phyloP scores from a whole-genome alignment of 257 asterid genomes.

The Linaria vulgaris region DNA sequence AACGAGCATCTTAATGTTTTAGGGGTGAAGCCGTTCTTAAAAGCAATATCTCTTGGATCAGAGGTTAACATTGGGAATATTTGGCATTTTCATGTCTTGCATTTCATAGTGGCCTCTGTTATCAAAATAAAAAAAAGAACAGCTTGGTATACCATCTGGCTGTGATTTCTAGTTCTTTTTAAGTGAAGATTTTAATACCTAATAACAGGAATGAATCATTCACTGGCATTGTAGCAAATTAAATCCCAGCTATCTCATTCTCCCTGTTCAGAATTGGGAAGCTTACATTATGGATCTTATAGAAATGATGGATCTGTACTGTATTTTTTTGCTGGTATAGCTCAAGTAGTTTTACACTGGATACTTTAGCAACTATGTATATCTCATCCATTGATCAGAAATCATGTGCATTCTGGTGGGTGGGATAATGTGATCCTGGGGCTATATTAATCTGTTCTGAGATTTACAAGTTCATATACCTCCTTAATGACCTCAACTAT shows the following conservation, averaged over 20 bases:
- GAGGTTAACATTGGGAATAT: too few species aligned
- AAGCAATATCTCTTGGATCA: not conserved
- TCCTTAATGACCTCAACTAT: constrained; percentile 22
- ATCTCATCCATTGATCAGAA: not conserved
- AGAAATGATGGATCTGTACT: constrained; percentile 18
- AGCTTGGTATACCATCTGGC: constrained; percentile 16
- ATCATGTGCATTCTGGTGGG: constrained; percentile 16
- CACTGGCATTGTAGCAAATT: not conserved
- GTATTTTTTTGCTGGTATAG: not conserved
- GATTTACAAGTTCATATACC: constrained; percentile 7
- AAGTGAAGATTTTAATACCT: too few species aligned
- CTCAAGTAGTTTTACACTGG: constrained; percentile 1
- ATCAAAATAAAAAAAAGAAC: not conserved
- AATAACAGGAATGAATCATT: constrained; percentile 11
- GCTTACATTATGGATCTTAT: not conserved
- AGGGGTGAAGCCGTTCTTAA: not conserved
- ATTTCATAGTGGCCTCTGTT: constrained; percentile 10
- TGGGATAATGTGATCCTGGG: constrained; percentile 8
- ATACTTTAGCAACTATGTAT: constrained; percentile 9
- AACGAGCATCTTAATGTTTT: constrained; percentile 13
- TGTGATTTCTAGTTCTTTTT: too few species aligned
- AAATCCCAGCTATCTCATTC: constrained; percentile 13
- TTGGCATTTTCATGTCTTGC: not conserved
- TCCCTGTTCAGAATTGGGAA: constrained; percentile 11
- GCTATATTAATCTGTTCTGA: constrained; percentile 17